Percentiles rank a stretch among this genome's conserved stretches.
Conservation (phyloP, 306 rosid genomes). For the Dicorynia guianensis region DNA sequence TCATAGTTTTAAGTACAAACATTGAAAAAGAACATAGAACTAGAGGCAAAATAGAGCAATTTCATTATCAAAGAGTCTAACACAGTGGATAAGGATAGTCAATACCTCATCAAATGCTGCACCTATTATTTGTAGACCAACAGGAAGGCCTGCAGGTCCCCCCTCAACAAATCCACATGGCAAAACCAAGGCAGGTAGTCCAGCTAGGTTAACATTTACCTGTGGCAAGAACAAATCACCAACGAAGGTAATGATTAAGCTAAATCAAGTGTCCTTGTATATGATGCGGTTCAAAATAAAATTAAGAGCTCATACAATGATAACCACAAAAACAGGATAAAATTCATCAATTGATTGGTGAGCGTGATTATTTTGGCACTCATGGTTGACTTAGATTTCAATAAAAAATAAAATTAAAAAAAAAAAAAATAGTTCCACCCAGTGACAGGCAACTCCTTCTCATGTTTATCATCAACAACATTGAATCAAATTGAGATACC, state of each 20-base stretch:
- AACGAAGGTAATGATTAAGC: constrained; percentile 15
- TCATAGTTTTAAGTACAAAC: neutral
- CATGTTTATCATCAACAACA: neutral
- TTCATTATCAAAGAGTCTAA: constrained; percentile 24
- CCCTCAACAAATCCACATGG: constrained; percentile 95
- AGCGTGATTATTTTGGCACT: neutral
- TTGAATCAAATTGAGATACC: no score
- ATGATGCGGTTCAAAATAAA: constrained; percentile 27
- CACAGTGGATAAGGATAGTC: constrained; percentile 18
- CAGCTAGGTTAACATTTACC: constrained; percentile 98
- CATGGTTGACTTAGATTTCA: constrained; percentile 10
- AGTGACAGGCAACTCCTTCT: neutral
- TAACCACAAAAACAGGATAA: constrained; percentile 23
- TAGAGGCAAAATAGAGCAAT: constrained; percentile 20
- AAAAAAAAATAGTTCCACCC: neutral
- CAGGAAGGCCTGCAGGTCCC: constrained; percentile 87
- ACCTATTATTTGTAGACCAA: constrained; percentile 95
- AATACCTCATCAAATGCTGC: constrained; percentile 93
- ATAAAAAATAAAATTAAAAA: no score
- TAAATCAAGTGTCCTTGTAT: constrained; percentile 3
- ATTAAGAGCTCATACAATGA: neutral
- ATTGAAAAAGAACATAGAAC: constrained; percentile 14
- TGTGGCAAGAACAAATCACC: constrained; percentile 35
- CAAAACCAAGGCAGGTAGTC: constrained; percentile 93
- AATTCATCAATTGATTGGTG: constrained; percentile 15